Conservation (phyloP, 495 filamentous ascomycete genomes). For the Clavariopsis aquatica region DNA sequence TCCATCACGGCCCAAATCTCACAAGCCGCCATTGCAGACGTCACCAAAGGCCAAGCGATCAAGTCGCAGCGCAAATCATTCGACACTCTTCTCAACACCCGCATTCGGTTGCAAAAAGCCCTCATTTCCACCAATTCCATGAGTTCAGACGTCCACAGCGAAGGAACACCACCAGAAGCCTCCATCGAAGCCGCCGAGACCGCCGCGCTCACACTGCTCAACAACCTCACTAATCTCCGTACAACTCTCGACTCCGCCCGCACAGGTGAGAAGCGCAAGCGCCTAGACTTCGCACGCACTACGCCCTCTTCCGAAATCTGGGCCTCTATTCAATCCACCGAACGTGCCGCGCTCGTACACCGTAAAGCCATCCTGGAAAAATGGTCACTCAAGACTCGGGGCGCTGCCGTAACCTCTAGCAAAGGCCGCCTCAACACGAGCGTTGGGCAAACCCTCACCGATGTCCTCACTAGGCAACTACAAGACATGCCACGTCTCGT, state of each 20-base stretch:
- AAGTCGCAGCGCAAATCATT: slow-evolving; percentile 81
- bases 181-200: slow-evolving; percentile 75
- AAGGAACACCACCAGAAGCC: slow-evolving; percentile 30
- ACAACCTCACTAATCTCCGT: slow-evolving; percentile 74
- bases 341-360: slow-evolving; percentile 52
- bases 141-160: slow-evolving; percentile 36
- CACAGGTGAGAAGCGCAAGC: slow-evolving; percentile 56
- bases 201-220: slow-evolving; percentile 87
- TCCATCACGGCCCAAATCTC: slow-evolving; percentile 68
- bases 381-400: slow-evolving; percentile 64
- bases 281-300: slow-evolving; percentile 49
- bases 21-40: slow-evolving; percentile 73
- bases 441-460: slow-evolving; percentile 63
- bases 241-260: slow-evolving; percentile 56
- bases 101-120: slow-evolving; percentile 89
- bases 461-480: slow-evolving; percentile 74
- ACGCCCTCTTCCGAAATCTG: slow-evolving; percentile 64
- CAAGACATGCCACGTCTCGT: slow-evolving; percentile 66
- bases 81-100: slow-evolving; percentile 79
- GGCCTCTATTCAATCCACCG: slow-evolving; percentile 69
- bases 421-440: slow-evolving; percentile 43
- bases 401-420: slow-evolving; percentile 47
- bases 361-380: slow-evolving; percentile 63
- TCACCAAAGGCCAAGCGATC: slow-evolving; percentile 81
- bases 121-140: slow-evolving; percentile 80